Evolutionary conservation across 2,329 filamentous ascomycete species (phyloP).

Genomic region (Cladobotryum mycophilum): DNA sequence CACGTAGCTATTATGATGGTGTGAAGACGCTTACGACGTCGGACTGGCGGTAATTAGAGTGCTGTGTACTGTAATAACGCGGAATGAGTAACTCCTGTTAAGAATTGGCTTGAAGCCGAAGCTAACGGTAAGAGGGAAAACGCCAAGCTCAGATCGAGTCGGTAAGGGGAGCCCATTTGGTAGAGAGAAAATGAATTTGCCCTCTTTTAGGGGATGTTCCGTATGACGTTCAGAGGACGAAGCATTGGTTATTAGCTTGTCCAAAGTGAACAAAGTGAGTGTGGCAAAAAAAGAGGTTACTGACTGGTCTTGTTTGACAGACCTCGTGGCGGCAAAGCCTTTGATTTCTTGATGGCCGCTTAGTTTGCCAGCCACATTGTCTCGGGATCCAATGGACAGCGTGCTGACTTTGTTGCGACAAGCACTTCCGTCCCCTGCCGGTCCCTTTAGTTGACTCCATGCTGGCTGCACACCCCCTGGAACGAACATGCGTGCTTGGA

Average conservation of each 20-base stretch:
- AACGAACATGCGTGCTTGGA: background rate
- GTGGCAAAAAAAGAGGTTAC: background rate
- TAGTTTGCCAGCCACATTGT: background rate
- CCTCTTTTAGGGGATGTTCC: too few relatives aligned
- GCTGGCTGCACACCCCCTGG: background rate
- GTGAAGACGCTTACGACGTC: conserved; percentile 10
- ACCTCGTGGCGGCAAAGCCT: background rate
- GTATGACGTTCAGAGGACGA: background rate
- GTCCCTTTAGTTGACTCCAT: background rate
- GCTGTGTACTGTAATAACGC: background rate
- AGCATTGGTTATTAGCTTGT: background rate
- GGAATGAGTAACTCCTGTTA: background rate
- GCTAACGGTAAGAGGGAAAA: background rate
- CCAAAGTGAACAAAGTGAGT: background rate
- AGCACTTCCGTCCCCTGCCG: background rate
- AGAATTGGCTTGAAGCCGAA: background rate
- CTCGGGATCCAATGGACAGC: background rate
- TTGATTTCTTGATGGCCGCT: background rate
- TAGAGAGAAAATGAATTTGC: too few relatives aligned
- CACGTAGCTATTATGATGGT: conserved; percentile 5
- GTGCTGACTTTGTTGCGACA: background rate
- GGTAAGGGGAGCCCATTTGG: background rate
- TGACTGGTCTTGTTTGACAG: background rate
- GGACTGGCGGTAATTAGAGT: conserved; percentile 1
- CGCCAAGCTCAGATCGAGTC: background rate